Evolutionary conservation across 805 yeast species (phyloP).

Genomic region (Yamadazyma scolyti): DNA sequence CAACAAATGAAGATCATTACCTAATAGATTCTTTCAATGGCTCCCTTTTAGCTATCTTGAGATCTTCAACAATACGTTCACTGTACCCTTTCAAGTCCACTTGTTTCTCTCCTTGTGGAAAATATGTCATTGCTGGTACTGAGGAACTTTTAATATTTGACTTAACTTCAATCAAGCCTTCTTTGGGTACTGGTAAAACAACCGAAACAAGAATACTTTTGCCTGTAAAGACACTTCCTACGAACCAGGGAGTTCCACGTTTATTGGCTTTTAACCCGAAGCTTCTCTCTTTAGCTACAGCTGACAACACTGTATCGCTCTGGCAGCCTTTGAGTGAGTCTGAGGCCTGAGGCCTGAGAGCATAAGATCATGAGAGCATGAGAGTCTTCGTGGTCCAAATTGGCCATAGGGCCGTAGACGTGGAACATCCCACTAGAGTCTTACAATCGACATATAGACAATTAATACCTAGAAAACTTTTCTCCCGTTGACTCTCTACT

Average conservation of each 20-base stretch:
- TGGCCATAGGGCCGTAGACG: too few species aligned
- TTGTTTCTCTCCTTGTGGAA: constrained; percentile 41
- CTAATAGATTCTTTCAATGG: constrained; percentile 73
- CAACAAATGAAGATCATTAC: constrained; percentile 51
- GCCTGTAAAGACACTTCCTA: constrained; percentile 21
- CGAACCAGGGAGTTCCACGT: constrained; percentile 39
- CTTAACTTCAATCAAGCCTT: constrained; percentile 18
- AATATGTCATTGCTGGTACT: constrained; percentile 30
- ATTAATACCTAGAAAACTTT: too few species aligned
- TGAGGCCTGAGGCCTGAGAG: too few species aligned
- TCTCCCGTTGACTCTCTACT: too few species aligned
- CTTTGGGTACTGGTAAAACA: constrained; percentile 16
- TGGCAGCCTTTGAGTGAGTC: constrained; percentile 28
- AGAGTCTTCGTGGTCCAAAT: too few species aligned
- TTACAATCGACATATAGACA: too few species aligned
- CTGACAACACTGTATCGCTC: constrained; percentile 43
- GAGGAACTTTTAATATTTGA: constrained; percentile 28
- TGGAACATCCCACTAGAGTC: too few species aligned
- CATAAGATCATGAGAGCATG: too few species aligned
- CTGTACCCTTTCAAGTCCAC: constrained; percentile 29
- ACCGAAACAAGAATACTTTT: constrained; percentile 15
- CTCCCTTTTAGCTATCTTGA: constrained; percentile 31
- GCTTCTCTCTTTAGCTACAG: constrained; percentile 58
- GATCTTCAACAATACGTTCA: constrained; percentile 6
- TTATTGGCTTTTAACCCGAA: constrained; percentile 60